Evolutionary conservation across 2,329 filamentous ascomycete species (phyloP), one percentile per base, ranked within the genome.

Genomic region (Cladosporium sp.): DNA sequence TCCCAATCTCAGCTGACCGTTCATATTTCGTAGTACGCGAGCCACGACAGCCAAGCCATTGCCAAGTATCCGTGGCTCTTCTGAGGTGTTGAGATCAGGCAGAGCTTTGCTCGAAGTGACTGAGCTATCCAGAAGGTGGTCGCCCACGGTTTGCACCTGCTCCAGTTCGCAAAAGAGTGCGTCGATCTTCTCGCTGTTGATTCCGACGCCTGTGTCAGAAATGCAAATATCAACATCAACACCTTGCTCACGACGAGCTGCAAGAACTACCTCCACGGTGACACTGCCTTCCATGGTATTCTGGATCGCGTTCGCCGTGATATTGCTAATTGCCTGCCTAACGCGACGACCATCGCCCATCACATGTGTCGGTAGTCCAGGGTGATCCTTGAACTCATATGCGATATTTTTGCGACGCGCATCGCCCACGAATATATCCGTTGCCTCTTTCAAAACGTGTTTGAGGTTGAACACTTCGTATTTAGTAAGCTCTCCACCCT

Each of bases 31-130:
- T 34, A 97, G 84, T 39, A 92, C 91, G 43, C 93, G 87, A 18
- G 91, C 91, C n/a, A 96, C 93, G 13, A 96, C 84, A 0, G 93
- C 93, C n/a, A 97, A 82, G 0, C 93, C 93, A 11, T 97, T 83
- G 0, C 93, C 93, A 0, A 96, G 78, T 0, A 88, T 88, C 10
- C 80, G 79, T 5, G 71, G 71, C n/a, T 69, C 60, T 65, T 73
- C 74, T n/a, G n/a, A n/a, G n/a, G n/a, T n/a, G n/a, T n/a, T n/a
- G n/a, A n/a, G n/a, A n/a, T n/a, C n/a, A n/a, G n/a, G n/a, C n/a
- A n/a, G n/a, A n/a, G n/a, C n/a, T n/a, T n/a, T n/a, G n/a, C n/a
- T n/a, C n/a, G n/a, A n/a, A n/a, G n/a, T n/a, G n/a, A n/a, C n/a
- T n/a, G n/a, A n/a, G n/a, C n/a, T n/a, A n/a, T n/a, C n/a, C n/a